A percentile compares a stretch with the other conserved stretches of the same genome.
phyloP scores from a whole-genome alignment of 306 rosid genomes.

The Lablab purpureus region DNA sequence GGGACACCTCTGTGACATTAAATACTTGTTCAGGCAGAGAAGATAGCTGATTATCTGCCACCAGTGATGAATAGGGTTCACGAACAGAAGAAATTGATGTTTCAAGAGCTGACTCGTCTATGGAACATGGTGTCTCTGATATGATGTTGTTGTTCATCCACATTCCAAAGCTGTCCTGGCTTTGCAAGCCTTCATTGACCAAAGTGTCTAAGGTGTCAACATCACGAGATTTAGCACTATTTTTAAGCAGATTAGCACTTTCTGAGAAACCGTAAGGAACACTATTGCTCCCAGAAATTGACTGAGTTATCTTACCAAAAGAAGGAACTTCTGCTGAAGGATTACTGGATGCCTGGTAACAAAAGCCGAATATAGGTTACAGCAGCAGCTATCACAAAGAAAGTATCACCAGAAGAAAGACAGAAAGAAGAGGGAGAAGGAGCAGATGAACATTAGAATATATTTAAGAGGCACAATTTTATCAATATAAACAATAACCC shows the following conservation, averaged over 20 bases:
- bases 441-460: neutral
- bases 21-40: slow-evolving; percentile 71
- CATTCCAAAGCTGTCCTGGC: slow-evolving; percentile 89
- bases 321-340: slow-evolving; percentile 55
- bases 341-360: slow-evolving; percentile 58
- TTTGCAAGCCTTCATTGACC: slow-evolving; percentile 67
- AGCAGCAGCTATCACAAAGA: slow-evolving; percentile 34
- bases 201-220: slow-evolving; percentile 52
- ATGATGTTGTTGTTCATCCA: slow-evolving; percentile 67
- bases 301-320: slow-evolving; percentile 47
- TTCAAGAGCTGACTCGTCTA: slow-evolving; percentile 56
- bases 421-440: neutral
- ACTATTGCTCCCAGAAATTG: slow-evolving; percentile 43
- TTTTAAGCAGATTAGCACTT: slow-evolving; percentile 44
- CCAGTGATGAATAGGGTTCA: slow-evolving; percentile 54
- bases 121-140: slow-evolving; percentile 55
- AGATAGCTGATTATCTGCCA: slow-evolving; percentile 57
- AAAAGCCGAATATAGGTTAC: slow-evolving; percentile 31
- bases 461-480: neutral
- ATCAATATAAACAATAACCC: neutral
- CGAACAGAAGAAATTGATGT: slow-evolving; percentile 58
- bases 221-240: slow-evolving; percentile 44
- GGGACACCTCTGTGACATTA: slow-evolving; percentile 81
- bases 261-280: slow-evolving; percentile 48
- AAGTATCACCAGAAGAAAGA: slow-evolving; percentile 1